Evolutionary conservation across 345 rosid genomes (phyloP), one percentile per base, ranked within the genome.

Genomic region (Camelina neglecta): DNA sequence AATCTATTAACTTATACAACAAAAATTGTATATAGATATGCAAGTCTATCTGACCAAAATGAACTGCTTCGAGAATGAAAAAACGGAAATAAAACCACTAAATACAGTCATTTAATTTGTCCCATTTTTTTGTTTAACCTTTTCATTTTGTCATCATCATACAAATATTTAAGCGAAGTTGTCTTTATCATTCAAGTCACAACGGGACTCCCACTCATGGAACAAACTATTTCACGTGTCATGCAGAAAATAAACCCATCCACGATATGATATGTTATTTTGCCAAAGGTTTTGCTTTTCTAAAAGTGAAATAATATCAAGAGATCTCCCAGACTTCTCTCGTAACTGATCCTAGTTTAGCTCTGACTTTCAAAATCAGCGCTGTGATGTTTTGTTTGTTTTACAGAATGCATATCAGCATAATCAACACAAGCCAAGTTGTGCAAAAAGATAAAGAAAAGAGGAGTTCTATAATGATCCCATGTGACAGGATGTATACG

Each of bases 171-270:
- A 56, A 31, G 56, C 38, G 7, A 64, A 23, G 50, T 57, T 21
- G 78, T 56, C 78, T 35, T 47, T 47, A 18, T 56, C 18, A 18
- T 18, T 18, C 58, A 47, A 57, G 78, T 57, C 51, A 23, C 65
- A 9, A 23, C 16, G 71, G 38, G 65, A 56, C 66, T 49, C 77
- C 68, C 77, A 74, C 77, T 74, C 65, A 65, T 56, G 9, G 71
- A 74, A 56, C 71, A 65, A 74, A 15, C 13, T 55, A 33, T 55
- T 44, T 73, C 21, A 74, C 71, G 72, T 55, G 65, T 65, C 71
- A 42, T 44, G 26, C 26, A 45, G 58, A 74, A 55, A 45, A 56
- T 21, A n/a, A 74, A 74, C 45, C 15, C 71, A n/a, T 56, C 78
- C 72, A 65, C 64, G 20, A 74, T 44, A 45, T 74, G 59, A 56